Base-by-base conservation (phyloP, 1,139 yeast genomes). In the Torulaspora globosa region DNA sequence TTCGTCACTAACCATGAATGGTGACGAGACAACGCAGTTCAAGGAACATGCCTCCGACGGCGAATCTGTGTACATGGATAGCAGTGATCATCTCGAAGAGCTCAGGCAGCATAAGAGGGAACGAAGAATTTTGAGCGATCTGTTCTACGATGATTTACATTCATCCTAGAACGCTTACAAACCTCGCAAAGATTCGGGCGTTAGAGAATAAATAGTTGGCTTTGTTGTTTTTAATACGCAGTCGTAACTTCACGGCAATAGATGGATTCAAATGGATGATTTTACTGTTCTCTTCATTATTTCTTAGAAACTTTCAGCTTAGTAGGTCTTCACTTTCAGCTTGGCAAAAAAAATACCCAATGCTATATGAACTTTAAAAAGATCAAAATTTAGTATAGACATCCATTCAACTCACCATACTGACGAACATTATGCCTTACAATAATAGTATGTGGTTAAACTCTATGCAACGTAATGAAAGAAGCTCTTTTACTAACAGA, bases 371-470 rank as follows among this genome's bases (percentile, higher is more conserved):
- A 42, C 24, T 30, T 36, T 32, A 6, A 12, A 30, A 39, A 18
- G 36, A 12, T 23, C 21, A 21, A 18, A 32, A 14, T 29, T n/a
- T 16, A 15, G 23, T n/a, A 16, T 6, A 31, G 11, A 31, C 23
- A 31, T 6, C 23, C 16, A 18, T 31, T 31, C 18, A 31, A 11
- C 23, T 31, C 34, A 31, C 34, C 23, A 34, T 21, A 39, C 24
- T 16, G 31, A 16, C 29, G 38, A 31, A 31, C 27, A 39, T 18
- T 19, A 47, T 47, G 50, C 39, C 46, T 35, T 47, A 44, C 29
- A 39, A 44, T 32, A 47, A 39, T 39, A 45, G 50, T 47, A 47
- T 39, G 50, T 44, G 26, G 37, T 11, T n/a, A 15, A 8, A 24
- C 16, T 12, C 8, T 19, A 23, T 16, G 14, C 11, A 28, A 11